These are phyloP conservation scores for Saccharomyces hybrid DNA, from an alignment of 1,139 yeast genomes.

Conservation along the genomic window DNA sequence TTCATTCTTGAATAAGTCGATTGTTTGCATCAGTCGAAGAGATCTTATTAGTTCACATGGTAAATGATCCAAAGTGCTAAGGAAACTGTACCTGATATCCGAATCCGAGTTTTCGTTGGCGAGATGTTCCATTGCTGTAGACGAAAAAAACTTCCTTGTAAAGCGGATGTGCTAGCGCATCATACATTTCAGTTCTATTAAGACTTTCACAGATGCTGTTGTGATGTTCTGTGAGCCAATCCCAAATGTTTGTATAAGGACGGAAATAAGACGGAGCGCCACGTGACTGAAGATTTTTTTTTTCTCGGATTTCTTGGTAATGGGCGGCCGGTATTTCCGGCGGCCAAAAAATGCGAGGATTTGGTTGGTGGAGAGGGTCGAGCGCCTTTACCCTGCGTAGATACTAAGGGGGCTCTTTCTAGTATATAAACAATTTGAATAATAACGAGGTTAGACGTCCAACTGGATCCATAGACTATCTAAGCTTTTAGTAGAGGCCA, in stretches of 20 bases:
- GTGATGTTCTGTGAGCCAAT: background rate
- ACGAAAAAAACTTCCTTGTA: background rate
- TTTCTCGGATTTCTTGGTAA: background rate
- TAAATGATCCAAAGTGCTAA: conserved; percentile 38
- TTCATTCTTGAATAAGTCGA: conserved; percentile 24
- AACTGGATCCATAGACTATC: background rate
- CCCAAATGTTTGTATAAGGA: background rate
- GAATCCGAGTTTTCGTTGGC: conserved; percentile 4
- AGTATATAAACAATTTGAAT: background rate
- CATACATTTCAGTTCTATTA: background rate
- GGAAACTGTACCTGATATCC: conserved; percentile 27
- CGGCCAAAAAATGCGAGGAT: background rate
- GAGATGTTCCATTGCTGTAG: background rate
- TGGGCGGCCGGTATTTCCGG: background rate
- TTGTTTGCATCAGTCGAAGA: conserved; percentile 40
- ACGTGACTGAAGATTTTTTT: background rate
- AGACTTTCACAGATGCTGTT: background rate
- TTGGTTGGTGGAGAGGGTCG: conserved; percentile 1
- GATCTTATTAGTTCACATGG: conserved; percentile 44
- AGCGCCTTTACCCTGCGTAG: background rate
- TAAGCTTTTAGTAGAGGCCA: background rate
- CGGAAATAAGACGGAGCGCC: background rate
- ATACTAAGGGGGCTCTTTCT: background rate
- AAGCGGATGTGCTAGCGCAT: background rate
- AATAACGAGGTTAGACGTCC: background rate